Evolutionary conservation across 2,329 filamentous ascomycete species (phyloP), one percentile per base, ranked within the genome.

Genomic region (Cladosporium sp.): DNA sequence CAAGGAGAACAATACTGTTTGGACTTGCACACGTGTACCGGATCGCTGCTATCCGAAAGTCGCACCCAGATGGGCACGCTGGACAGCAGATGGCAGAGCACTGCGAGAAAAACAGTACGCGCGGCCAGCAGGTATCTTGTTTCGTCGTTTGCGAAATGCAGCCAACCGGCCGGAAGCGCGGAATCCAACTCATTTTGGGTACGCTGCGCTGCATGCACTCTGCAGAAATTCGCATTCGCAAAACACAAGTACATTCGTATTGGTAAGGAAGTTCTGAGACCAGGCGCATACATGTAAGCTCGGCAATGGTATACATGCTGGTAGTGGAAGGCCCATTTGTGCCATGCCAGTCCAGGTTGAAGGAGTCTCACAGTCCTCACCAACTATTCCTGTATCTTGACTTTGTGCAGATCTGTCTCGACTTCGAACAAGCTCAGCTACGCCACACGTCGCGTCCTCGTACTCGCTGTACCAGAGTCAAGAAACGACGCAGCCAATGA

Each of bases 361-460:
- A 11, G 8, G 11, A 8, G 30, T 34, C 30, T 9, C 30, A 34
- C 30, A 34, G 30, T 34, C 8, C 8, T 12, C 30, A 34, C 30
- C 28, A 19, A 22, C 5, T 20, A 50, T 37, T 37, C 9, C 37
- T 22, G 19, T 34, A n/a, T 11, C 30, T 37, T 17, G 22, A 20
- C 20, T 19, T 30, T 20, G 25, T 43, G 42, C 42, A 28, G 42
- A 25, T 45, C 22, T 19, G 17, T 20, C 6, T 15, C 22, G 42
- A 45, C 42, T 45, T 25, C 43, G 30, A 7, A 47, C 43, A 47
- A 47, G 43, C 51, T 54, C 51, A 54, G 25, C 51, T 54, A 38
- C 38, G 51, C 51, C 51, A 54, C 51, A 22, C 28, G 43, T 47
- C 43, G 43, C 43, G 43, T 28, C 39, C 37, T 37, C 49, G 49